Base-by-base conservation (phyloP, 805 yeast species). In the Danielia reshetovae region DNA sequence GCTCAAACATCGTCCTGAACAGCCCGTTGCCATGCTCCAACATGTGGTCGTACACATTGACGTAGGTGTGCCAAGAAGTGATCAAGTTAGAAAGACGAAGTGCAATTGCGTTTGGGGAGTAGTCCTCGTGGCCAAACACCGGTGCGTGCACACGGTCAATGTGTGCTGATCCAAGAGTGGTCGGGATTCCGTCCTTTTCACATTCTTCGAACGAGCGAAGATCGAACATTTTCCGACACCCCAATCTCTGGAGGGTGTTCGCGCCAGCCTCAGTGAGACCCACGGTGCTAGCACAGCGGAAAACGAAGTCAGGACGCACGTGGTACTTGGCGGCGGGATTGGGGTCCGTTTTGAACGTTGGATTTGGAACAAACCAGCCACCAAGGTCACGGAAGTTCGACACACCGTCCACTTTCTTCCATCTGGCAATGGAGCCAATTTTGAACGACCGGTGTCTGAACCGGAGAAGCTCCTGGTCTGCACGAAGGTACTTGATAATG, bases 361-460 rank as follows among this genome's bases (percentile, higher is more conserved):
- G 69, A 17, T 35, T 34, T 7, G 43, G 42, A 0, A 77, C 59
- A 34, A 56, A 60, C 75, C 82, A 86, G 10, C 94, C 95, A 2
- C 95, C 96, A 37, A 81, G 52, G 49, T 87, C 95, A 43, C 96
- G 68, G 49, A 85, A 81, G 49, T 86, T 86, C 26, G 72, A 57
- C 14, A 85, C 73, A 0, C 88, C 89, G 5, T 81, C 84, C 14
- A 85, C 70, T 0, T 56, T 33, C 43, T 76, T 76, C 81, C 84
- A 80, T 39, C 89, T 61, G 2, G 76, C 59, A 14, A 62, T 46
- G n/a, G 55, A 52, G 4, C 70, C 70, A 3, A 77, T 55, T 13
- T 40, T 46, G 12, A 46, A 35, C 16, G 66, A 54, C 2, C 55
- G 38, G 8, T 60, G 52, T 40, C 65, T 62, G 45, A 81, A 84